These are phyloP conservation scores for Globisporangium rhizosaccharum DNA, from an alignment of 352 stramenopile species.

Conservation along the genomic window DNA sequence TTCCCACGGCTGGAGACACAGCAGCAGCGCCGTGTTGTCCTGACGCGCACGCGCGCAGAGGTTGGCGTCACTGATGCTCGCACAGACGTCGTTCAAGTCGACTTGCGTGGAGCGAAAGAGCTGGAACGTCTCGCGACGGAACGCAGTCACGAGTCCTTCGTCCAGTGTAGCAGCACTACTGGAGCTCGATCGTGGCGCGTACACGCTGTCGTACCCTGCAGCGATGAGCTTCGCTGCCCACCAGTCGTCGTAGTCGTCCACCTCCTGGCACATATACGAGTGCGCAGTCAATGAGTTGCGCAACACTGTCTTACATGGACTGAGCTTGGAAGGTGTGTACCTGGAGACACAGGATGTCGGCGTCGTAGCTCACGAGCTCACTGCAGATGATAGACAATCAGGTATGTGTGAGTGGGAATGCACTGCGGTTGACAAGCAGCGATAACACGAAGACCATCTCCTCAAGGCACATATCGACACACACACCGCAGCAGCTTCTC, in stretches of 20 bases:
- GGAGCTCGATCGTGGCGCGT: constrained; percentile 22
- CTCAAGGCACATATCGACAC: background rate
- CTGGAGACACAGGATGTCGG: constrained; percentile 85
- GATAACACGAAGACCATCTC: background rate
- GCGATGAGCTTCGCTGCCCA: constrained; percentile 61
- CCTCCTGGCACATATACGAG: constrained; percentile 32
- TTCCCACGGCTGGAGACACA: constrained; percentile 83
- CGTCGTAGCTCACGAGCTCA: constrained; percentile 71
- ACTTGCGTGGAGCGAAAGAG: constrained; percentile 59
- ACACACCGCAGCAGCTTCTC: constrained; percentile 48
- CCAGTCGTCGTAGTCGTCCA: constrained; percentile 87
- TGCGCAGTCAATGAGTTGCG: background rate
- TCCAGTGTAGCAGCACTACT: constrained; percentile 20
- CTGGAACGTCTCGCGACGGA: constrained; percentile 70
- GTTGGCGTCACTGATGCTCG: constrained; percentile 35
- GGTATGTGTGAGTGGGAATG: background rate
- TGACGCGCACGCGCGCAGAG: constrained; percentile 41
- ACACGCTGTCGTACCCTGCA: constrained; percentile 83
- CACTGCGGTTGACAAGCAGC: no score
- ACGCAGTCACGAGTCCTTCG: constrained; percentile 79
- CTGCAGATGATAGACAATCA: no score
- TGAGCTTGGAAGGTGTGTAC: constrained; percentile 5
- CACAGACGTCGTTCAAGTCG: constrained; percentile 50
- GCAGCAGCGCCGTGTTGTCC: constrained; percentile 69
- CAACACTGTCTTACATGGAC: background rate